Percentiles rank a stretch among this genome's conserved stretches.
These are phyloP conservation scores for Bromus sterilis DNA, from an alignment of 176 grass and related monocot genomes.

Conservation along the genomic window DNA sequence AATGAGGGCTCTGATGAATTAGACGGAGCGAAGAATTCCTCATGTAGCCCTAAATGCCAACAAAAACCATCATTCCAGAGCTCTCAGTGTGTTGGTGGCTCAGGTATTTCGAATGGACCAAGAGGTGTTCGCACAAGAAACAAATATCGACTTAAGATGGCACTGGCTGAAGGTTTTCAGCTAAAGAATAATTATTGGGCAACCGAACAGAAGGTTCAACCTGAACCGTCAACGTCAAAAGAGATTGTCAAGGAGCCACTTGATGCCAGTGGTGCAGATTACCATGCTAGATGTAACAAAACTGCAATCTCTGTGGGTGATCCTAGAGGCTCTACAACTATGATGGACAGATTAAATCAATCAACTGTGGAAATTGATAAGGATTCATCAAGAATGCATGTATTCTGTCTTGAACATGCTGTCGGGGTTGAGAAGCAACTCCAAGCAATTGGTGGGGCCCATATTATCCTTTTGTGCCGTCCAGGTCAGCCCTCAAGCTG, in stretches of 20 bases:
- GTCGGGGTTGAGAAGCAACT: constrained; percentile 81
- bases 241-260: constrained; percentile 8
- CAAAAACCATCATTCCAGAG: constrained; percentile 25
- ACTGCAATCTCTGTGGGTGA: constrained; percentile 8
- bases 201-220: constrained; percentile 37
- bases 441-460: constrained; percentile 55
- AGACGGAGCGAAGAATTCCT: background rate
- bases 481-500: constrained; percentile 52
- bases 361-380: constrained; percentile 50
- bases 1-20: constrained; percentile 2
- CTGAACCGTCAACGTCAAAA: constrained; percentile 34
- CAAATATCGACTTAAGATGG: constrained; percentile 49
- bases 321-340: constrained; percentile 11
- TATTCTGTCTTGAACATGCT: constrained; percentile 96
- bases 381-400: constrained; percentile 96
- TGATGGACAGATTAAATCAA: constrained; percentile 16
- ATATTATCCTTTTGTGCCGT: constrained; percentile 78
- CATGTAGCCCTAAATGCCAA: constrained; percentile 24
- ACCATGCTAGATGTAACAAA: constrained; percentile 23
- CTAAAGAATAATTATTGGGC: constrained; percentile 26
- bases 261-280: constrained; percentile 4
- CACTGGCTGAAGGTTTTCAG: constrained; percentile 43
- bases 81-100: constrained; percentile 11
- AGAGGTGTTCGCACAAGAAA: constrained; percentile 38
- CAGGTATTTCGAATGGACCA: constrained; percentile 28